Evolutionary conservation across 2,329 filamentous ascomycete genomes (phyloP).

Genomic region (Hypoxylon sp.): DNA sequence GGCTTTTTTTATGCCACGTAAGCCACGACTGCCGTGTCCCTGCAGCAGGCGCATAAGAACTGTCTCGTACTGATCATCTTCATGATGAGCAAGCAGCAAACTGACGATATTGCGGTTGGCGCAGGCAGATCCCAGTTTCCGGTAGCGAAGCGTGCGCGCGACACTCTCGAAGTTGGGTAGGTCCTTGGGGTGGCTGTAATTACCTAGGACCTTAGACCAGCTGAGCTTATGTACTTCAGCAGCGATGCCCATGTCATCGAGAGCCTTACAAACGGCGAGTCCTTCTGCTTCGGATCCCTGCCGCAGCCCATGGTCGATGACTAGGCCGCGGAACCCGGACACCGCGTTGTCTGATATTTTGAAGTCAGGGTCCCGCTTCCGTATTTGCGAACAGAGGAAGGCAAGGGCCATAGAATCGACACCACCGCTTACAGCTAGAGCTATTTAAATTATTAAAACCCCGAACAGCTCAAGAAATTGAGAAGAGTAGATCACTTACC

Average conservation of each 20-base stretch:
- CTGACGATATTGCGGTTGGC: slow-evolving; percentile 64
- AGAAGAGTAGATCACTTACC: slow-evolving; percentile 55
- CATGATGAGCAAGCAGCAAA: slow-evolving; percentile 87
- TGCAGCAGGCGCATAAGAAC: slow-evolving; percentile 82
- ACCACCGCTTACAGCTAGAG: slow-evolving; percentile 89
- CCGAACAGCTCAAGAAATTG: background rate
- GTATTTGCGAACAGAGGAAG: slow-evolving; percentile 73
- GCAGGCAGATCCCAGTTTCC: slow-evolving; percentile 75
- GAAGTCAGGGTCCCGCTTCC: slow-evolving; percentile 54
- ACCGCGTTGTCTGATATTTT: slow-evolving; percentile 64
- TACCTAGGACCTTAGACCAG: slow-evolving; percentile 63
- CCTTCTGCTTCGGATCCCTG: slow-evolving; percentile 68
- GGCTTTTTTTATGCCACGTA: slow-evolving; percentile 76
- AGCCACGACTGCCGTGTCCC: slow-evolving; percentile 77
- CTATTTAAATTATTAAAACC: slow-evolving; percentile 58
- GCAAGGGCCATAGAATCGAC: slow-evolving; percentile 98
- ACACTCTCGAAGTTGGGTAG: slow-evolving; percentile 80
- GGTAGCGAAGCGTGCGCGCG: slow-evolving; percentile 82
- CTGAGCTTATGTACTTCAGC: slow-evolving; percentile 55
- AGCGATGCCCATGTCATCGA: slow-evolving; percentile 56
- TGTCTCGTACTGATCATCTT: slow-evolving; percentile 93
- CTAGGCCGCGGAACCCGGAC: slow-evolving; percentile 59
- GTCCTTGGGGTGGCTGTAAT: slow-evolving; percentile 55
- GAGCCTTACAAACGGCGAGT: slow-evolving; percentile 58
- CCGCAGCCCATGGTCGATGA: slow-evolving; percentile 73